Base-by-base conservation (phyloP, 2,329 filamentous ascomycete genomes). In the Hypocreales sp. region DNA sequence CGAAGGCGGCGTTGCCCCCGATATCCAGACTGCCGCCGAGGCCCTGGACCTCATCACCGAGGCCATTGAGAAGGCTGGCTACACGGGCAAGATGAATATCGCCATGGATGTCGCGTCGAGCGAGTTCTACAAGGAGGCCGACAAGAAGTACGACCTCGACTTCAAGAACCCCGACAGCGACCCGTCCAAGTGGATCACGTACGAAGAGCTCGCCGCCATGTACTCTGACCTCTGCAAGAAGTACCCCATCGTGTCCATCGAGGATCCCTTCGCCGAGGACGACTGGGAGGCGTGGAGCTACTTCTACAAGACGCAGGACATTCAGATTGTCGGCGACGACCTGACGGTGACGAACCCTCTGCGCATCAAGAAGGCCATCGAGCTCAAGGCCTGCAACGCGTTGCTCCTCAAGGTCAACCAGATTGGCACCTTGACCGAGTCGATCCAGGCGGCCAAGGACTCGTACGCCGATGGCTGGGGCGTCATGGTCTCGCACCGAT, bases 251-350 rank as follows among this genome's bases (percentile, higher is more conserved):
- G 83, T 95, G 64, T 82, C 74, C 60, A 95, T 98, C 47, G 90
- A 98, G 68, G 90, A 98, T 58, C 90, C 90, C 55, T 98, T 98
- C 64, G 87, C 83, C 40, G 90, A 98, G 74, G 90, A 95, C 51
- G 90, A 98, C 71, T 98, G 90, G 90, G 87, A 95, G 74, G 90
- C 90, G 37, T 98, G 90, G 90, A 92, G 82, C 75, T 93, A 95
- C 78, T 98, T 95, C 79, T 93, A 79, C 79, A 94, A 94, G 80
- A 90, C 82, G 48, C 84, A 83, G 53, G 77, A 94, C 61, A 86
- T 92, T 70, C 90, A 98, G 72, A 84, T 98, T 54, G 90, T 98
- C 43, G 90, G 78, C 67, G 90, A 98, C 55, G 90, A 98, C 56
- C 63, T 98, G 72, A 95, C 90, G 42, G 90, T 98, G 61, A 98